These are phyloP conservation scores for Fremontodendron californicum DNA, from an alignment of 345 rosid genomes.

Conservation along the genomic window DNA sequence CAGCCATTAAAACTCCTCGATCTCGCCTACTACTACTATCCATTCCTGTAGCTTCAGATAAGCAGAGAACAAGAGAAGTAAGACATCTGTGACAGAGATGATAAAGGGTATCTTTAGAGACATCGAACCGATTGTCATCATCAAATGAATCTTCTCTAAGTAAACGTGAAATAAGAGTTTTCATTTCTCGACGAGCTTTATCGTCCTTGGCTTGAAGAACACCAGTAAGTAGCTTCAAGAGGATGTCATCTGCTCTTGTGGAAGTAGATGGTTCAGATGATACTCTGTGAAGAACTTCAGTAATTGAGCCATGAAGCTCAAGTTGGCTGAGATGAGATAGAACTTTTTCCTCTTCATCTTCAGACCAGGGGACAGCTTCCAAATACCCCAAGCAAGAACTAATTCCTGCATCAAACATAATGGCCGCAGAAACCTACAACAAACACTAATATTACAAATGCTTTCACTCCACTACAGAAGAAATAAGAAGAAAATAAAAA, in stretches of 20 bases:
- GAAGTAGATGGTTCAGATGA: constrained; percentile 56
- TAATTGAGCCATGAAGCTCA: constrained; percentile 50
- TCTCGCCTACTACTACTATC: constrained; percentile 46
- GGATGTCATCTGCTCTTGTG: constrained; percentile 55
- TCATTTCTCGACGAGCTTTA: constrained; percentile 91
- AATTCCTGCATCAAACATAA: constrained; percentile 69
- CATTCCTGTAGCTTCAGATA: constrained; percentile 62
- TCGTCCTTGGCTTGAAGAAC: constrained; percentile 86
- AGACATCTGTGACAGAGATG: constrained; percentile 75
- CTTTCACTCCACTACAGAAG: constrained; percentile 5
- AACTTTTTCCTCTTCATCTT: constrained; percentile 71
- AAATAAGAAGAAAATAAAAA: neutral
- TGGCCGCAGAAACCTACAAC: constrained; percentile 71
- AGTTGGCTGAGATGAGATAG: constrained; percentile 60
- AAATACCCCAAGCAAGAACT: constrained; percentile 70
- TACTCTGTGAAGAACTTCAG: constrained; percentile 74
- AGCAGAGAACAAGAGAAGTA: constrained; percentile 64
- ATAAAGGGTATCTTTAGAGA: constrained; percentile 68
- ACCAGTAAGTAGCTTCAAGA: constrained; percentile 55
- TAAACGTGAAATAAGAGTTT: constrained; percentile 58
- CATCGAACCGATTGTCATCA: constrained; percentile 36
- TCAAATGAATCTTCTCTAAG: constrained; percentile 57
- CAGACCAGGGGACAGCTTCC: constrained; percentile 94
- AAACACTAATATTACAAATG: constrained; percentile 2
- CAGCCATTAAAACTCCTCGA: constrained; percentile 72